Evolutionary conservation across 2,329 filamentous ascomycete species (phyloP).

Genomic region (Atkinsonella texensis): DNA sequence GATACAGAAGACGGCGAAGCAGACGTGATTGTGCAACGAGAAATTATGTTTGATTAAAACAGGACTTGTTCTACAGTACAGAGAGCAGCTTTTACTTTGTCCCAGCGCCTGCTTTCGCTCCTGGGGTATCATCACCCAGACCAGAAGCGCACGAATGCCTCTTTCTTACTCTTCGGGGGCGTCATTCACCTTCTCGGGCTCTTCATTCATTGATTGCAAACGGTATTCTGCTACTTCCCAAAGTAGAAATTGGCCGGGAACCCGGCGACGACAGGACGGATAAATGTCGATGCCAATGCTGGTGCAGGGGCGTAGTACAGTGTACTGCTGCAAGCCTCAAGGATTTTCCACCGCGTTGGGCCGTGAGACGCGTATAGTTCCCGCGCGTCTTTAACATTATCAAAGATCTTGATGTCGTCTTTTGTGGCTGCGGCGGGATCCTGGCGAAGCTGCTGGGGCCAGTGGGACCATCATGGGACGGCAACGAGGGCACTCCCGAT

Average conservation of each 20-base stretch:
- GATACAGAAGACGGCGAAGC: neutral
- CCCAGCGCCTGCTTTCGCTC: neutral
- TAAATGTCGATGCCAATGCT: slow-evolving; percentile 17
- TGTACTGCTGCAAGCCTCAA: slow-evolving; percentile 19
- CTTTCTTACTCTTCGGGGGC: slow-evolving; percentile 12
- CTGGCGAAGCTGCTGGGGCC: slow-evolving; percentile 13
- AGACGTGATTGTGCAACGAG: neutral
- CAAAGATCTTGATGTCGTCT: slow-evolving; percentile 16
- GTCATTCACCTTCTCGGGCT: slow-evolving; percentile 10
- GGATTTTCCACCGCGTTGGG: slow-evolving; percentile 22
- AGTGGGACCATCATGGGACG: slow-evolving; percentile 23
- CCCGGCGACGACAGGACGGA: slow-evolving; percentile 22
- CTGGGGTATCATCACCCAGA: slow-evolving; percentile 6
- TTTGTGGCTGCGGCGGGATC: slow-evolving; percentile 13
- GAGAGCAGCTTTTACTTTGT: neutral
- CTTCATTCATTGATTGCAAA: slow-evolving; percentile 15
- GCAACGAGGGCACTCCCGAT: slow-evolving; percentile 24
- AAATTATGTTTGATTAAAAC: neutral
- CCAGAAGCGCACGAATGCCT: slow-evolving; percentile 18
- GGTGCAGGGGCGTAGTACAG: slow-evolving; percentile 23
- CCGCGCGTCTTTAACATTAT: slow-evolving; percentile 16
- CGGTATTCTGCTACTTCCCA: slow-evolving; percentile 19
- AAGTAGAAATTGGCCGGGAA: slow-evolving; percentile 27
- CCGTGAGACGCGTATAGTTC: slow-evolving; percentile 15
- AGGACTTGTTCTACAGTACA: neutral